Evolutionary conservation across 768 basidiomycete genomes (phyloP), one percentile per base, ranked within the genome.

Genomic region (Cystofilobasidium capitatum): DNA sequence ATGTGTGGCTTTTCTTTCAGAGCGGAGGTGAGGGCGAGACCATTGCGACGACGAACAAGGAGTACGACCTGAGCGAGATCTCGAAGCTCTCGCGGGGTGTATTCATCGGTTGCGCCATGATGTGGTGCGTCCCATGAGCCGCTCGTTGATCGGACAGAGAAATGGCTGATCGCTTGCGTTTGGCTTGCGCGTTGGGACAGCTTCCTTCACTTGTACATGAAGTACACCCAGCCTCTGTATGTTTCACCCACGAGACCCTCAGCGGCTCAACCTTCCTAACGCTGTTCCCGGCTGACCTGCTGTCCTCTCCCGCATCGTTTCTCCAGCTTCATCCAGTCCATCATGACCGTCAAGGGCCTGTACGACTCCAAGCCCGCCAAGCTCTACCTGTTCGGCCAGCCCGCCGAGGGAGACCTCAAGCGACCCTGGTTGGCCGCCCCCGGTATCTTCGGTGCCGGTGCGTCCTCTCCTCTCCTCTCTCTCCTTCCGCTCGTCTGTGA

Each of bases 311-410:
- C 58, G 17, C 7, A 29, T 3, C 36, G 36, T 14, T 24, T 17
- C 33, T 17, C 51, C 51, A 55, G 51, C 29, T 94, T 97, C 79
- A 88, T 97, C 71, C 94, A 97, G 77, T 84, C 84, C 16, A 83
- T 99, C 72, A 96, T 94, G 91, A 89, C 89, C n/a, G 66, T 96
- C 74, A 98, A 99, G 81, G 83, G 82, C 51, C 77, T 93, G 35
- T 89, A 88, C 77, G 93, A 97, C 74, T 86, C 88, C 66, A 91
- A 91, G 75, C 70, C 71, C 20, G 74, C 73, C 70, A 81, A 85
- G 44, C 86, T 99, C 69, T 86, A 94, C 80, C 54, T 97, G 63
- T 79, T 90, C 29, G 88, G 88, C 42, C 83, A 86, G 76, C 80
- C 83, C 20, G 85, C 92, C 1, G 86, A 86, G 29, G 93, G 91